These are phyloP conservation scores for Aspergillus melleus DNA, from an alignment of 2,329 filamentous ascomycete species.

Conservation along the genomic window DNA sequence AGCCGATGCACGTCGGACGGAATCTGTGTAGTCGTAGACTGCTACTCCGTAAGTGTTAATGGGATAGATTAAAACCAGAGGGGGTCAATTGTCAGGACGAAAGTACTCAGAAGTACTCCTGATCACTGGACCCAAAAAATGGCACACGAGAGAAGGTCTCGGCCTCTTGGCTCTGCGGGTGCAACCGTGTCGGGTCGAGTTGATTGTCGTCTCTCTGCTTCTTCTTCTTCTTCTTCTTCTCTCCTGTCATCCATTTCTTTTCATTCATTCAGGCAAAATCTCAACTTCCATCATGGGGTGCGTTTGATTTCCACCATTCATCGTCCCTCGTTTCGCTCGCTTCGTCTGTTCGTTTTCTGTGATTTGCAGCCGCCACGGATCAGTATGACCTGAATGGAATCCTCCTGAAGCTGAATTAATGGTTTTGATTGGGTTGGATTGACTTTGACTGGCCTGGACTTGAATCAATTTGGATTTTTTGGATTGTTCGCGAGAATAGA, in stretches of 20 bases:
- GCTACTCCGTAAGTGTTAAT: too few relatives aligned
- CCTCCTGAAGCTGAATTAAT: not conserved
- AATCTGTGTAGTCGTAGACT: too few relatives aligned
- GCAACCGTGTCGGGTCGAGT: not conserved
- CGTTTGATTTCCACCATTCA: not conserved
- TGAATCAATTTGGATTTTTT: not conserved
- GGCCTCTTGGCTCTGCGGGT: not conserved
- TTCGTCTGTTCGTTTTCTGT: not conserved
- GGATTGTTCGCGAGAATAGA: not conserved
- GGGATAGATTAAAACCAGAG: not conserved
- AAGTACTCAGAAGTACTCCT: not conserved
- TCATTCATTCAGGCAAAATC: not conserved
- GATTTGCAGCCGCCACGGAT: not conserved
- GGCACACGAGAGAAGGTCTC: not conserved
- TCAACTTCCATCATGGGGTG: not conserved
- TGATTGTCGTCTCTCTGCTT: slow-evolving; percentile 1
- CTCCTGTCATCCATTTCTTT: slow-evolving; percentile 1
- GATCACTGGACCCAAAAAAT: not conserved
- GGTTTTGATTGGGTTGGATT: not conserved
- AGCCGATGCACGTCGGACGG: not conserved
- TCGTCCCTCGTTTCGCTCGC: not conserved
- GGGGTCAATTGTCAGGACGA: not conserved
- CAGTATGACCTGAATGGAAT: not conserved
- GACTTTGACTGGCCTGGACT: not conserved
- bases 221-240: not conserved